Conservation (phyloP, 257 asterid species). For the Solanum chilense region DNA sequence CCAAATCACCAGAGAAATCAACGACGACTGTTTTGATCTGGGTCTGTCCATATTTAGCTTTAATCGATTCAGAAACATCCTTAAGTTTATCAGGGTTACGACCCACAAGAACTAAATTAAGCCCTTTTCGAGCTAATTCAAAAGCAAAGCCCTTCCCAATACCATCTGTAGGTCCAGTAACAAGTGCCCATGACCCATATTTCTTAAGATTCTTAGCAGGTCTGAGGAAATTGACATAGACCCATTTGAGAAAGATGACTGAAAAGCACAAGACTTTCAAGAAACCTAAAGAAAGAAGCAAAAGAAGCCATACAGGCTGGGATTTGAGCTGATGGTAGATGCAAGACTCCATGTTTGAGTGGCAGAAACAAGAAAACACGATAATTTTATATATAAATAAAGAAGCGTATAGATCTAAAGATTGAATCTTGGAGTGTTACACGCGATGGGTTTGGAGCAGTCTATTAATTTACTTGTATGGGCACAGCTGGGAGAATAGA, state of each 20-base stretch:
- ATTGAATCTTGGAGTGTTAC: neutral
- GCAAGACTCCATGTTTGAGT: slow-evolving; percentile 42
- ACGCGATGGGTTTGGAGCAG: too few species aligned
- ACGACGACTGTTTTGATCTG: slow-evolving; percentile 77
- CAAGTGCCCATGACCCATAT: slow-evolving; percentile 94
- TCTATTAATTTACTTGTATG: neutral
- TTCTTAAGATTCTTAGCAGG: slow-evolving; percentile 80
- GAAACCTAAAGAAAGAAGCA: slow-evolving; percentile 38
- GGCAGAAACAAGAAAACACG: neutral
- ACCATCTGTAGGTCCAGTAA: slow-evolving; percentile 97
- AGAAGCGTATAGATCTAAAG: neutral
- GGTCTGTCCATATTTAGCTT: slow-evolving; percentile 42
- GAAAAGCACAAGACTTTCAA: slow-evolving; percentile 29
- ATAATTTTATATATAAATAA: neutral
- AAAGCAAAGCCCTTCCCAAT: slow-evolving; percentile 91
- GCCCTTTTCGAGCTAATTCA: slow-evolving; percentile 66
- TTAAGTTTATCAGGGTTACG: slow-evolving; percentile 73
- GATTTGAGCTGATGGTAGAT: slow-evolving; percentile 54
- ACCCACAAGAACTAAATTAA: slow-evolving; percentile 66
- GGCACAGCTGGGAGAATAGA: neutral
- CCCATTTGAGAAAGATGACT: slow-evolving; percentile 42
- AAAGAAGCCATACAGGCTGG: slow-evolving; percentile 63
- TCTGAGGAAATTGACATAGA: slow-evolving; percentile 66
- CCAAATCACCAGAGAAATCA: slow-evolving; percentile 77
- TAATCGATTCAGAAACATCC: slow-evolving; percentile 47